Evolutionary conservation across 352 stramenopile species (phyloP).

Genomic region (Halophytophthora polymorphica): DNA sequence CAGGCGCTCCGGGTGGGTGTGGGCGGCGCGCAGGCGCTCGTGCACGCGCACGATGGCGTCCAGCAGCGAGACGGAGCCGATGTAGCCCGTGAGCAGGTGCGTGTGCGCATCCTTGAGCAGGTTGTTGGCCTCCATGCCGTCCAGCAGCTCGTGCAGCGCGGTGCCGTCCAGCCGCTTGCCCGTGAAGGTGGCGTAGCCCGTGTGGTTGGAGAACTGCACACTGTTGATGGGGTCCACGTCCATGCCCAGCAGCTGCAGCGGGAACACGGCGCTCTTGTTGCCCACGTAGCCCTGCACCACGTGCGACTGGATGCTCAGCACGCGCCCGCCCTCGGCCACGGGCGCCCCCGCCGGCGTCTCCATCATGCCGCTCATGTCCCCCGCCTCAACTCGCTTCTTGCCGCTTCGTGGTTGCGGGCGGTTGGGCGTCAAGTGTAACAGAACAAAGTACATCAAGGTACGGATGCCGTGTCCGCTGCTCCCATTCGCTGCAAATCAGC

Average conservation of each 20-base stretch:
- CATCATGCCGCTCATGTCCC: slow-evolving; percentile 4
- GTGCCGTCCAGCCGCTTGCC: slow-evolving; percentile 69
- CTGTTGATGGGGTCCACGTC: slow-evolving; percentile 89
- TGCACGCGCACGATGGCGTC: slow-evolving; percentile 70
- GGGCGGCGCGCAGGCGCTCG: slow-evolving; percentile 49
- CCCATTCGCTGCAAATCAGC: too few relatives aligned
- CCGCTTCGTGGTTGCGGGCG: slow-evolving; percentile 20
- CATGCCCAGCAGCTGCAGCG: slow-evolving; percentile 78
- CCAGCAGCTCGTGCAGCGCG: slow-evolving; percentile 73
- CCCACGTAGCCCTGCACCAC: slow-evolving; percentile 86
- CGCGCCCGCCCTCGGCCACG: slow-evolving; percentile 43
- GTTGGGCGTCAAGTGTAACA: too few relatives aligned
- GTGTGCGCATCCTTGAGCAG: slow-evolving; percentile 68
- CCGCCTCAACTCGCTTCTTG: slow-evolving; percentile 4
- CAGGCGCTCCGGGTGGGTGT: slow-evolving; percentile 42
- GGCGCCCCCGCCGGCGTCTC: slow-evolving; percentile 9
- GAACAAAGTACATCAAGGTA: neutral
- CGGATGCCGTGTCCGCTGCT: neutral
- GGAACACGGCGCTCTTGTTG: slow-evolving; percentile 86
- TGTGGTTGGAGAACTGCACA: slow-evolving; percentile 88
- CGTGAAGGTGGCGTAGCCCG: slow-evolving; percentile 72
- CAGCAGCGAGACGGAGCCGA: slow-evolving; percentile 66
- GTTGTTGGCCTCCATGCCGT: slow-evolving; percentile 72
- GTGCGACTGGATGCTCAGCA: slow-evolving; percentile 88
- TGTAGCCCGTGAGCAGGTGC: slow-evolving; percentile 82